Base-by-base conservation (phyloP, 805 yeast genomes). In the Cyberlindnera misumaiensis region DNA sequence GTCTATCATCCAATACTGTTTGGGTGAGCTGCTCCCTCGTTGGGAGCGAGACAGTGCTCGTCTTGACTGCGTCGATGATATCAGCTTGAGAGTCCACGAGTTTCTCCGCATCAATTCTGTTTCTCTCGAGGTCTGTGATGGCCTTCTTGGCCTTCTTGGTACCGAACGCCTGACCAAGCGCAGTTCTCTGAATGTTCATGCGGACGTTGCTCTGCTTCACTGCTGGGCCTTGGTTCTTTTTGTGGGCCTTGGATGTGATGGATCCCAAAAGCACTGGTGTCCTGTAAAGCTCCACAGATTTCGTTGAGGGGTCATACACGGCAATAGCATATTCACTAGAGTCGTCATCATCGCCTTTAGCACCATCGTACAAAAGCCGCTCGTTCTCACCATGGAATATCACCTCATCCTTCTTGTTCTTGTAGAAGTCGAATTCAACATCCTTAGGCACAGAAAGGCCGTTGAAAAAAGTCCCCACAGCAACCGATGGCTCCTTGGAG, bases 81-180 rank as follows among this genome's bases (percentile, higher is more conserved):
- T 85, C 93, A 43, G 76, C 60, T 57, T 90, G 93, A 36, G 79
- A 67, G 43, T 73, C 82, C 40, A 74, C 83, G 48, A 93, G 72
- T 60, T 79, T 75, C 37, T 77, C 94, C 2, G 96, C 73, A 58
- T 93, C 97, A 55, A 93, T 80, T 52, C 83, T 73, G 64, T 93
- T 93, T 60, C 83, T 77, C 53, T 81, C 93, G 52, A 78, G 63
- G 57, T 82, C 90, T 36, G 75, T 66, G 53, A 93, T 83, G 27
- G 95, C 95, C 51, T 86, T 83, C 67, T 87, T 90, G 45, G 97
- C 97, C 66, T 80, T 89, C 66, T 85, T 89, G 41, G 98, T 90
- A 72, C 98, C 98, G 52, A 93, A 93, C 3, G 93, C 94, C 63
- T 87, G 90, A 55, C 98, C 98, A 55, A 93, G 72, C 2, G 86